Conservation (phyloP, 2,329 filamentous ascomycete genomes). For the Talaromyces sp. region DNA sequence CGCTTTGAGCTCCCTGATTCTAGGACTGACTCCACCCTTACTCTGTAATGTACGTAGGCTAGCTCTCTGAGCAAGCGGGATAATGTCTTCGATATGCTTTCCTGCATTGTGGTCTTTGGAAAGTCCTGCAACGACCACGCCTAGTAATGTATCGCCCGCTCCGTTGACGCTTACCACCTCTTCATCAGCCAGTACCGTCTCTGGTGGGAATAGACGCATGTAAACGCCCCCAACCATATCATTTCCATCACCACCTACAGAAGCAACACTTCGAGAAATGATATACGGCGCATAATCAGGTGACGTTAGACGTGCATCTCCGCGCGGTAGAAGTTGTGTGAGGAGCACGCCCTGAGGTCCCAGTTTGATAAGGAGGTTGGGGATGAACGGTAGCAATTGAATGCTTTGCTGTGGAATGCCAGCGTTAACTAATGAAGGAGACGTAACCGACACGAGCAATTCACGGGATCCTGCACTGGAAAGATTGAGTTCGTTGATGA, state of each 20-base stretch:
- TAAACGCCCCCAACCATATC: slow-evolving; percentile 73
- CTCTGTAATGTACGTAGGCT: slow-evolving; percentile 74
- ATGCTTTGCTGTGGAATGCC: slow-evolving; percentile 80
- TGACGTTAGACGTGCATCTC: slow-evolving; percentile 62
- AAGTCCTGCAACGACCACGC: slow-evolving; percentile 74
- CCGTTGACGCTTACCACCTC: slow-evolving; percentile 88
- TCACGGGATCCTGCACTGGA: slow-evolving; percentile 61
- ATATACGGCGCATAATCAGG: slow-evolving; percentile 64
- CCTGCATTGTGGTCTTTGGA: slow-evolving; percentile 47
- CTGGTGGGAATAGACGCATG: slow-evolving; percentile 68
- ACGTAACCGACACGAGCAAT: slow-evolving; percentile 65
- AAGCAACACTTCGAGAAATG: slow-evolving; percentile 51
- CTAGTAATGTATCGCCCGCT: slow-evolving; percentile 87
- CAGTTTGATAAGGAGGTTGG: slow-evolving; percentile 77
- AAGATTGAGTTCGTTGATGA: slow-evolving; percentile 76
- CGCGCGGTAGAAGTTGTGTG: slow-evolving; percentile 62
- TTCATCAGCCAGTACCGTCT: slow-evolving; percentile 53
- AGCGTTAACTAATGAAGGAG: slow-evolving; percentile 62
- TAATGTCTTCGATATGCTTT: slow-evolving; percentile 54
- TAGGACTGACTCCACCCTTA: slow-evolving; percentile 58
- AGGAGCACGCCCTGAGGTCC: slow-evolving; percentile 71
- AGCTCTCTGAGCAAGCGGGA: slow-evolving; percentile 76
- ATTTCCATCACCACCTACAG: slow-evolving; percentile 42
- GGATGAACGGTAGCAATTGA: slow-evolving; percentile 82
- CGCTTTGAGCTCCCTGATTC: slow-evolving; percentile 23